Evolutionary conservation across 352 stramenopile genomes (phyloP).

Genomic region (Pythium monospermum): DNA sequence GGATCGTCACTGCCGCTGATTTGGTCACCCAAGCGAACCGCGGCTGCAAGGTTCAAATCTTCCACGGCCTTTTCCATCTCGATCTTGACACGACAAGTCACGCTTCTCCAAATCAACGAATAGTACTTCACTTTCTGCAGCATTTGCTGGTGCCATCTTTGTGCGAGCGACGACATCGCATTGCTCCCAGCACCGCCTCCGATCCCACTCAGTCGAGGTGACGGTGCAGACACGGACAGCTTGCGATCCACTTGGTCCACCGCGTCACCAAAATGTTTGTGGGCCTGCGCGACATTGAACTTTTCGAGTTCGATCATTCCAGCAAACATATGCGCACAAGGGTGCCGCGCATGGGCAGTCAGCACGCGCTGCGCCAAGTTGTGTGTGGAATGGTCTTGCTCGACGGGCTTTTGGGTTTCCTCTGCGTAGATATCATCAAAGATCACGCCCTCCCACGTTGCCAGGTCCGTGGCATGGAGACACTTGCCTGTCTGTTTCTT

Average conservation of each 20-base stretch:
- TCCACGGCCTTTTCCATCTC: conserved; percentile 48
- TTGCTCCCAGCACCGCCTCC: neutral
- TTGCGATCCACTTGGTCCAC: conserved; percentile 26
- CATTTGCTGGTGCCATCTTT: conserved; percentile 32
- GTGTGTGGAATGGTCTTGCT: conserved; percentile 17
- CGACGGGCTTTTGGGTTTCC: conserved; percentile 1
- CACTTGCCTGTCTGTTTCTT: conserved; percentile 5
- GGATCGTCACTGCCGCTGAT: conserved; percentile 17
- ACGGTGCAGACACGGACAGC: neutral
- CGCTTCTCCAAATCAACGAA: conserved; percentile 44
- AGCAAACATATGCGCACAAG: conserved; percentile 43
- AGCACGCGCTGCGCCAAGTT: conserved; percentile 24
- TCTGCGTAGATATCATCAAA: conserved; percentile 21
- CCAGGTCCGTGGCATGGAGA: conserved; percentile 11
- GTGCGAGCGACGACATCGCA: conserved; percentile 16
- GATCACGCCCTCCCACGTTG: conserved; percentile 34
- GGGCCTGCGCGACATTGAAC: conserved; percentile 31
- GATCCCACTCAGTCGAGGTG: neutral
- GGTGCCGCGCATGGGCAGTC: conserved; percentile 18
- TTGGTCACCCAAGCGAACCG: conserved; percentile 24
- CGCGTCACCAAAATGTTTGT: conserved; percentile 39
- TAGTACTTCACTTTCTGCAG: conserved; percentile 42
- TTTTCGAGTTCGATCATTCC: conserved; percentile 47
- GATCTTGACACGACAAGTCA: conserved; percentile 36
- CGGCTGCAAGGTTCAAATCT: conserved; percentile 42